Conservation (phyloP, 345 rosid genomes). For the Cochlearia excelsa region DNA sequence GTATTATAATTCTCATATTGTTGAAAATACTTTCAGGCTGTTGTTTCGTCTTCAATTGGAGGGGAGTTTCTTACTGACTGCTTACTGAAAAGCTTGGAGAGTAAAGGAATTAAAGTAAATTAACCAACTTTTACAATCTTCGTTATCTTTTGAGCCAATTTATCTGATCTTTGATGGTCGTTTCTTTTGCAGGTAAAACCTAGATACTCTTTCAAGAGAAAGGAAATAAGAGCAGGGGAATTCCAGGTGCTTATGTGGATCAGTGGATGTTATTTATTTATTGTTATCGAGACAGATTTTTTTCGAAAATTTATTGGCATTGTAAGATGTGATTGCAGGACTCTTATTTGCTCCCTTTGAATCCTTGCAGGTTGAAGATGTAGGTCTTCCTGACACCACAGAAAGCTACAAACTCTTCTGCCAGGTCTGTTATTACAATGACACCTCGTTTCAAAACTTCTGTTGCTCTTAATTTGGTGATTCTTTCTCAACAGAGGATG, state of each 20-base stretch:
- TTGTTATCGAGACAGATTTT: neutral
- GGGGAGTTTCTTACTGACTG: constrained; percentile 95
- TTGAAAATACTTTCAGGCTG: constrained; percentile 52
- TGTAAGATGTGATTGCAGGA: neutral
- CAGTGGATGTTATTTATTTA: constrained; percentile 10
- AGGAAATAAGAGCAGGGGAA: constrained; percentile 83
- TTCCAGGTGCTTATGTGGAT: constrained; percentile 64
- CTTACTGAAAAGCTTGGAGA: constrained; percentile 94
- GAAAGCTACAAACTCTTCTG: constrained; percentile 90
- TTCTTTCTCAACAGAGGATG: constrained; percentile 57
- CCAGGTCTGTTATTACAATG: constrained; percentile 56
- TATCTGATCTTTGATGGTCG: constrained; percentile 22
- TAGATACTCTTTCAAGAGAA: constrained; percentile 98
- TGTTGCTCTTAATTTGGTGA: constrained; percentile 24
- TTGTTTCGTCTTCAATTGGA: constrained; percentile 76
- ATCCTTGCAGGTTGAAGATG: constrained; percentile 62
- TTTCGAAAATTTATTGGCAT: neutral
- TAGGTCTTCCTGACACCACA: constrained; percentile 75
- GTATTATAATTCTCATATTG: neutral
- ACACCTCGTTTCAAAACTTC: constrained; percentile 10
- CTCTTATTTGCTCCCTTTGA: constrained; percentile 2
- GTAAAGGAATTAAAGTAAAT: constrained; percentile 83
- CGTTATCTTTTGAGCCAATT: neutral
- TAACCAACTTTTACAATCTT: constrained; percentile 6
- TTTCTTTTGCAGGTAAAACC: constrained; percentile 72